These are phyloP conservation scores for Cucumis cinereus DNA, from an alignment of 306 rosid species.

Conservation along the genomic window DNA sequence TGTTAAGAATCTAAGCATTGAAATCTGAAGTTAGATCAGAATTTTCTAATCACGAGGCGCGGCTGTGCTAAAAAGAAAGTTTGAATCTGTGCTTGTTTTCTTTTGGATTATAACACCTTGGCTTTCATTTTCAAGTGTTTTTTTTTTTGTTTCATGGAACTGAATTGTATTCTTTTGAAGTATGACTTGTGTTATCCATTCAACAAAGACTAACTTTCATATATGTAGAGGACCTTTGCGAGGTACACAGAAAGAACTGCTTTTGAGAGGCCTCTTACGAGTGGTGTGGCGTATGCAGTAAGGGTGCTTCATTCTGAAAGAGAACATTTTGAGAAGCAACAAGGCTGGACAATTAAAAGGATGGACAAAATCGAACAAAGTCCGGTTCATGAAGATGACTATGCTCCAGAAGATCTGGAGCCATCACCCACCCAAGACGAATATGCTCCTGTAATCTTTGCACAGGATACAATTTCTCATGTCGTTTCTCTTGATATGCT, in stretches of 20 bases:
- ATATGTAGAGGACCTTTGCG: constrained; percentile 69
- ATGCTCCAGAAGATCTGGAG: constrained; percentile 57
- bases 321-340: constrained; percentile 90
- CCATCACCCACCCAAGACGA: constrained; percentile 70
- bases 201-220: constrained; percentile 26
- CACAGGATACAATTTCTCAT: constrained; percentile 89
- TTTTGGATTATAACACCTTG: background rate
- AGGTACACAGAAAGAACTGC: constrained; percentile 91
- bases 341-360: constrained; percentile 94
- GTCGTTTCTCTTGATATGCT: constrained; percentile 79
- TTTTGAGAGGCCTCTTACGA: constrained; percentile 95
- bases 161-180: background rate
- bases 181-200: constrained; percentile 5
- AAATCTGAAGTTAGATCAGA: background rate
- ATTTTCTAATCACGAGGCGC: background rate
- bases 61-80: background rate
- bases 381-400: constrained; percentile 62
- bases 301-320: constrained; percentile 93
- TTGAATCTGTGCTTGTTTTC: background rate
- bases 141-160: background rate
- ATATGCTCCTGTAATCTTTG: constrained; percentile 98
- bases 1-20: background rate
- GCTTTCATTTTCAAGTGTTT: background rate
- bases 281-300: constrained; percentile 98
- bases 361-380: constrained; percentile 76